phyloP scores from a whole-genome alignment of 2,329 filamentous ascomycete genomes.

The Ophiostoma tasmaniense region DNA sequence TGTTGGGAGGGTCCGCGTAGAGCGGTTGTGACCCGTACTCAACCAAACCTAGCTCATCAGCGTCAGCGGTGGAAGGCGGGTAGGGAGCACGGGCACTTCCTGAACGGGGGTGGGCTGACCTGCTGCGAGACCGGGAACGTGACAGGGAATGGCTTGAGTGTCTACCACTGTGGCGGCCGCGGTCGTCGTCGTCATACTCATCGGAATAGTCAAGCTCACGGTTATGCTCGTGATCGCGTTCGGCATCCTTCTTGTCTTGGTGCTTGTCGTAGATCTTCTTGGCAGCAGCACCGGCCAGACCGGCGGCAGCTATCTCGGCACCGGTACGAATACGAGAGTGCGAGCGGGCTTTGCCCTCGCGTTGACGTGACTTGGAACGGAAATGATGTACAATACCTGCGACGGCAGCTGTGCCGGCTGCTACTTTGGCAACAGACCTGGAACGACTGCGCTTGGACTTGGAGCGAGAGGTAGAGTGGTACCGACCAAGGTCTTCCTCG shows the following conservation, averaged over 20 bases:
- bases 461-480: conserved; percentile 32
- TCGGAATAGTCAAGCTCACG: conserved; percentile 30
- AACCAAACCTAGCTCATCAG: conserved; percentile 56
- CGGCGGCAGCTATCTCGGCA: conserved; percentile 53
- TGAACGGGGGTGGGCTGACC: conserved; percentile 20
- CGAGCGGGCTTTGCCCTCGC: conserved; percentile 36
- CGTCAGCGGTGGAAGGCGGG: conserved; percentile 40
- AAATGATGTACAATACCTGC: conserved; percentile 51
- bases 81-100: conserved; percentile 35
- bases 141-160: conserved; percentile 23
- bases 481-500: conserved; percentile 28
- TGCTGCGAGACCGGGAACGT: conserved; percentile 22
- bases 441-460: conserved; percentile 33
- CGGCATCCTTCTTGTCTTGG: conserved; percentile 50
- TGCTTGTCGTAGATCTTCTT: conserved; percentile 53
- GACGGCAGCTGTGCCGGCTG: conserved; percentile 48
- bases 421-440: conserved; percentile 47
- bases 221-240: conserved; percentile 28
- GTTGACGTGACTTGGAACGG: conserved; percentile 44
- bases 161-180: conserved; percentile 27
- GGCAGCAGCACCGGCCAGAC: conserved; percentile 51
- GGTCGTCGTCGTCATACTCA: conserved; percentile 24
- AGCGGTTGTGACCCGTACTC: conserved; percentile 56
- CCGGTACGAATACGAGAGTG: conserved; percentile 43
- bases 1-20: conserved; percentile 25